phyloP scores from a whole-genome alignment of 805 yeast genomes.

The Saccharomycopsis synnaedendra region DNA sequence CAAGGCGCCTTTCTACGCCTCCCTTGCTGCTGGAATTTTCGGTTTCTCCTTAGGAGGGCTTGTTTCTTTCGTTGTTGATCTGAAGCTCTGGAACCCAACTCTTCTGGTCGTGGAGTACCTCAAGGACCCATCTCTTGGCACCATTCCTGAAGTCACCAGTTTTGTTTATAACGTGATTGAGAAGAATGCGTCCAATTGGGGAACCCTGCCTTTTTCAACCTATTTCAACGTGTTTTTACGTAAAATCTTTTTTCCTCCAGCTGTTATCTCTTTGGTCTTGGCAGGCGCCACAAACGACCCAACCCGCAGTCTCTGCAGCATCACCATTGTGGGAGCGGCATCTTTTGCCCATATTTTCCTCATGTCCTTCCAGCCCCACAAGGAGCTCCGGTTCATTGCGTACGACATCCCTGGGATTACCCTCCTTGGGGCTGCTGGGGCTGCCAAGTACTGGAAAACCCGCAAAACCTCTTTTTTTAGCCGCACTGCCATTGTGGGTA shows the following conservation, averaged over 20 bases:
- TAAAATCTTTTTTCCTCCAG: constrained; percentile 40
- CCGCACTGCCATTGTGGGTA: constrained; percentile 16
- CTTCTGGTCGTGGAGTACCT: constrained; percentile 35
- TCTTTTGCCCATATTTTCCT: constrained; percentile 43
- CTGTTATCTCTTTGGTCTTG: constrained; percentile 55
- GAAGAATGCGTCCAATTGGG: constrained; percentile 76
- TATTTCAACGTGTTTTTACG: constrained; percentile 45
- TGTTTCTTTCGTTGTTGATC: constrained; percentile 45
- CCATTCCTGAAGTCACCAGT: constrained; percentile 69
- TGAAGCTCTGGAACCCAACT: constrained; percentile 91
- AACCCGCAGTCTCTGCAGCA: constrained; percentile 23
- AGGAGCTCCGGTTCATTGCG: constrained; percentile 86
- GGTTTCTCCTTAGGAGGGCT: constrained; percentile 45
- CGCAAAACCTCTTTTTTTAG: constrained; percentile 16
- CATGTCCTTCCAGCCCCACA: constrained; percentile 79
- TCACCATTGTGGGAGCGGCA: constrained; percentile 39
- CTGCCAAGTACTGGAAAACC: constrained; percentile 27
- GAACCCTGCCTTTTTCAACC: constrained; percentile 60
- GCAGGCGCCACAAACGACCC: constrained; percentile 74
- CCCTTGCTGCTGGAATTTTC: constrained; percentile 28
- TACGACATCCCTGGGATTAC: constrained; percentile 65
- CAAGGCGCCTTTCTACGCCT: constrained; percentile 31
- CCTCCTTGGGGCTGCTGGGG: constrained; percentile 52
- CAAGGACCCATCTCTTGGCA: constrained; percentile 21
- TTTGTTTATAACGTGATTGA: constrained; percentile 65